These are phyloP conservation scores for Handroanthus guayacan DNA, from an alignment of 257 asterid genomes.

Conservation along the genomic window DNA sequence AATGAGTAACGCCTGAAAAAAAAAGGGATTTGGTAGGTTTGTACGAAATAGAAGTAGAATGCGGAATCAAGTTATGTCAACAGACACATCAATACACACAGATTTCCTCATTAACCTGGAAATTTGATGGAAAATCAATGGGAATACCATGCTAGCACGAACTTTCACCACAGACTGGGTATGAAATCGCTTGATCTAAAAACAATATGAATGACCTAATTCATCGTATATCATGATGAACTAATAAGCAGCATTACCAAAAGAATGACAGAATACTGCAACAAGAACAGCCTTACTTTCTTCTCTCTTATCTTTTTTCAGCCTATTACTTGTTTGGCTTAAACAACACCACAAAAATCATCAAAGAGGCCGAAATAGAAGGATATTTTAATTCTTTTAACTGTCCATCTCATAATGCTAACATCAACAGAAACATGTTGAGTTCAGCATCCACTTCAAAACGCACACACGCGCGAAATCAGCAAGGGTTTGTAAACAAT, in stretches of 20 bases:
- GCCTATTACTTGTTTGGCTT: neutral
- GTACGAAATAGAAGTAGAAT: neutral
- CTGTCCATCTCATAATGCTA: neutral
- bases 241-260: neutral
- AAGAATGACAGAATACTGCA: neutral
- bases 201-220: neutral
- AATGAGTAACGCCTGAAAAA: slow-evolving; percentile 51
- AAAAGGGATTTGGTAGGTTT: slow-evolving; percentile 24
- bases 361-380: slow-evolving; percentile 2
- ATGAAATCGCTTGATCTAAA: neutral
- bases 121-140: neutral
- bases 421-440: slow-evolving; percentile 15
- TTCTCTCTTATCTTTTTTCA: neutral
- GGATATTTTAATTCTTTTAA: neutral
- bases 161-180: neutral
- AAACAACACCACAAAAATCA: neutral
- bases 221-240: neutral
- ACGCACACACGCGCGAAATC: neutral
- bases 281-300: neutral
- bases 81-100: neutral
- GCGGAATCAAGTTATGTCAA: neutral
- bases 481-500: neutral
- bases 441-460: neutral
- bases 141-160: neutral
- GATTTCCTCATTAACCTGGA: slow-evolving; percentile 12